Percentiles rank a stretch among this genome's conserved stretches.
Evolutionary conservation across 2,329 filamentous ascomycete species (phyloP).

Genomic region (Colletotrichum chrysophilum): DNA sequence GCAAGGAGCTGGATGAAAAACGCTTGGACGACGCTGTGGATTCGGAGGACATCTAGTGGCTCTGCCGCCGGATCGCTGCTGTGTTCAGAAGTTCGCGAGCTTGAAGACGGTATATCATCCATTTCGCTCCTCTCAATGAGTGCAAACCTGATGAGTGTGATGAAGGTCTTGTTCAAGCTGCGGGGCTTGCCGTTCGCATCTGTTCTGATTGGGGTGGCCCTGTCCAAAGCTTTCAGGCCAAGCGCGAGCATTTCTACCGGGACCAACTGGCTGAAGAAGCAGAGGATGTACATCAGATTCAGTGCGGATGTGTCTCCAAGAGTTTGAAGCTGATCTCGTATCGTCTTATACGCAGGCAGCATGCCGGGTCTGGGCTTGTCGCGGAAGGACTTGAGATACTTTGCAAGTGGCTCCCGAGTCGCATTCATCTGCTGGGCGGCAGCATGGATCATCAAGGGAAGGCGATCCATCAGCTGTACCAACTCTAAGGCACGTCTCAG

Average conservation of each 20-base stretch:
- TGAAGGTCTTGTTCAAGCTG: slow-evolving; percentile 53
- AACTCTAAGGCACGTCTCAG: slow-evolving; percentile 62
- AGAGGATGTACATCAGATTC: slow-evolving; percentile 68
- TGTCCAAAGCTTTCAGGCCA: slow-evolving; percentile 54
- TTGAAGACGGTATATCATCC: slow-evolving; percentile 42
- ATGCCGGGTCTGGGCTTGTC: slow-evolving; percentile 59
- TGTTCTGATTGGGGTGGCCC: slow-evolving; percentile 47
- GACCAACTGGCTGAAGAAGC: slow-evolving; percentile 69
- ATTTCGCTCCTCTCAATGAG: slow-evolving; percentile 56
- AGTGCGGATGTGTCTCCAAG: slow-evolving; percentile 58
- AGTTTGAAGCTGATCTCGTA: slow-evolving; percentile 53
- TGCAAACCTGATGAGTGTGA: slow-evolving; percentile 55
- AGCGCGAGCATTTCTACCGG: slow-evolving; percentile 70
- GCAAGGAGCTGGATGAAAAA: slow-evolving; percentile 55
- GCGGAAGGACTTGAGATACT: slow-evolving; percentile 63
- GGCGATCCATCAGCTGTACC: slow-evolving; percentile 66
- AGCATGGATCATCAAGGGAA: slow-evolving; percentile 72
- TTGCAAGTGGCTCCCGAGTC: slow-evolving; percentile 65
- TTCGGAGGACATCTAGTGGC: slow-evolving; percentile 52
- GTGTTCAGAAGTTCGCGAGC: slow-evolving; percentile 43
- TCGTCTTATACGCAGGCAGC: slow-evolving; percentile 51
- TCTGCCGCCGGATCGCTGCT: slow-evolving; percentile 34
- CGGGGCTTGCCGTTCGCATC: slow-evolving; percentile 36
- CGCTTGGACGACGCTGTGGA: slow-evolving; percentile 58
- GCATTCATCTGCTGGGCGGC: slow-evolving; percentile 66